phyloP scores from a whole-genome alignment of 163 green algal genomes.

The Coccomyxa subellipsoidea region DNA sequence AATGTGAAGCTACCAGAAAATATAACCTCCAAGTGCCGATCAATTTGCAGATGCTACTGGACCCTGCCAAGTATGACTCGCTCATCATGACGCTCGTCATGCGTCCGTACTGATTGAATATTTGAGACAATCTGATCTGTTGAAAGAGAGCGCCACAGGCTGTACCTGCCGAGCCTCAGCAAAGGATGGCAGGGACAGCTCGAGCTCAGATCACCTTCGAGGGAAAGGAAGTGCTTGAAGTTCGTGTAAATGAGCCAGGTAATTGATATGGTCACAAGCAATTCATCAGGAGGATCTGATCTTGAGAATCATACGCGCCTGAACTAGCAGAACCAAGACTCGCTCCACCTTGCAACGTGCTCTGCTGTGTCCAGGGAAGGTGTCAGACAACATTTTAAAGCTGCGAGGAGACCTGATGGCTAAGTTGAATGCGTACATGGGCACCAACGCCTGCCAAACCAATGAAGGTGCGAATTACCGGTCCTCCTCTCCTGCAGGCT shows the following conservation, averaged over 20 bases:
- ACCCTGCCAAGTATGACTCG: too few species aligned
- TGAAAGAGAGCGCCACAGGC: too few species aligned
- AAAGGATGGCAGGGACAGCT: neutral
- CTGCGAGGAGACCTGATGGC: neutral
- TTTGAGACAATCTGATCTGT: too few species aligned
- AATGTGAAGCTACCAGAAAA: too few species aligned
- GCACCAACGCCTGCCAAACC: neutral
- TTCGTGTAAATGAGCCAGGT: neutral
- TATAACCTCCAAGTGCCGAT: too few species aligned
- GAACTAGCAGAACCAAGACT: too few species aligned
- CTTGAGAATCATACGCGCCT: neutral
- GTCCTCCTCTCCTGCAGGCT: too few species aligned
- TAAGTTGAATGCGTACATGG: neutral
- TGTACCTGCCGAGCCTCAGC: too few species aligned
- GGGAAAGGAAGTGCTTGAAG: neutral
- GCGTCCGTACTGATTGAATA: too few species aligned
- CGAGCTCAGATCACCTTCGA: neutral
- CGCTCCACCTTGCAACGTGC: too few species aligned
- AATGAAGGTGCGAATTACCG: neutral
- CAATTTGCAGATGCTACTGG: too few species aligned
- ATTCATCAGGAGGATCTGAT: neutral
- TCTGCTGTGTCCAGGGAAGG: slow-evolving; percentile 17
- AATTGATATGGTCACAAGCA: neutral
- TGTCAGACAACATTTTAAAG: slow-evolving; percentile 14
- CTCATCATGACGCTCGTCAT: too few species aligned